phyloP scores from a whole-genome alignment of 2,329 filamentous ascomycete genomes.

The Claviceps digitariae region DNA sequence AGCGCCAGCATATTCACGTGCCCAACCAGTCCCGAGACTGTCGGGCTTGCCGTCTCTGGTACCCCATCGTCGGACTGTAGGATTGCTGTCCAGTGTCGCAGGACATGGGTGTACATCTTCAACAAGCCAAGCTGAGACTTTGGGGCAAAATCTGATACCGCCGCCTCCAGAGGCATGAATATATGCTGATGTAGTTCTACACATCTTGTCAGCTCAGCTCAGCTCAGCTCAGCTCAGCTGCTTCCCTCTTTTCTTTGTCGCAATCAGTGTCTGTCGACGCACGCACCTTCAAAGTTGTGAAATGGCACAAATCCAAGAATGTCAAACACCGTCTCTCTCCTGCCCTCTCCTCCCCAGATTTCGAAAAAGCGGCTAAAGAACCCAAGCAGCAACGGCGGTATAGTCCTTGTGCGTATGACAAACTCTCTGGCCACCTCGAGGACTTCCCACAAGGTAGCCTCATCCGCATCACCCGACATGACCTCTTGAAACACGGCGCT shows the following conservation, averaged over 20 bases:
- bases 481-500: conserved; percentile 41
- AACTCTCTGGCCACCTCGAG: conserved; percentile 43
- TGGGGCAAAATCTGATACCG: conserved; percentile 33
- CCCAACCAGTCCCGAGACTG: conserved; percentile 28
- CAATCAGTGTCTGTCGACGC: neutral
- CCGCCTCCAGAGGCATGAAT: conserved; percentile 37
- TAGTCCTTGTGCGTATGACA: conserved; percentile 37
- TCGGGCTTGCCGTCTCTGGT: conserved; percentile 21
- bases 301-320: conserved; percentile 44
- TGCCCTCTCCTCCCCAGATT: conserved; percentile 48
- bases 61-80: conserved; percentile 27
- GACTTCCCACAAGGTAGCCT: conserved; percentile 37
- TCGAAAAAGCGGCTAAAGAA: conserved; percentile 40
- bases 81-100: conserved; percentile 43
- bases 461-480: conserved; percentile 35
- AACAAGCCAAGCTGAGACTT: conserved; percentile 47
- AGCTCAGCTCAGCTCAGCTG: no score
- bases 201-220: neutral
- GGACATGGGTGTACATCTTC: conserved; percentile 51
- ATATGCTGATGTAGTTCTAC: conserved; percentile 37
- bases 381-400: conserved; percentile 34
- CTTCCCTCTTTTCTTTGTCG: neutral
- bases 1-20: conserved; percentile 44
- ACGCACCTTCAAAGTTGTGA: conserved; percentile 39
- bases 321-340: conserved; percentile 39